Evolutionary conservation across 352 stramenopile genomes (phyloP).

Genomic region (Phytophthora citrophthora): DNA sequence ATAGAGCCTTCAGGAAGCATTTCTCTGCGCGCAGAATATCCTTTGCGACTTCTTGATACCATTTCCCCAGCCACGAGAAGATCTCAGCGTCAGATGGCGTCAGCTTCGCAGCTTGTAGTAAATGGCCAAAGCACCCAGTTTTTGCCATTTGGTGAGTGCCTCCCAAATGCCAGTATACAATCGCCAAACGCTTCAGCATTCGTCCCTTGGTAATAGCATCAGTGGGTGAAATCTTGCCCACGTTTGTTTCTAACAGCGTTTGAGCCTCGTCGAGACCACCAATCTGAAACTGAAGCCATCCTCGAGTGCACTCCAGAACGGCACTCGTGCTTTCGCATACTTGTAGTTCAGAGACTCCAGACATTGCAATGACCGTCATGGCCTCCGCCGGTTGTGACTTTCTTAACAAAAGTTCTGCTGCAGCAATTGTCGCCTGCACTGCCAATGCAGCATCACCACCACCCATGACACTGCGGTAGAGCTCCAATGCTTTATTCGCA

Average conservation of each 20-base stretch:
- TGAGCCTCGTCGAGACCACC: conserved; percentile 45
- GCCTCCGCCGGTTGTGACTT: conserved; percentile 43
- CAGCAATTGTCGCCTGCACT: conserved; percentile 46
- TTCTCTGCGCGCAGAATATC: conserved; percentile 83
- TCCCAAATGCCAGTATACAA: conserved; percentile 79
- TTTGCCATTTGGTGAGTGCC: conserved; percentile 61
- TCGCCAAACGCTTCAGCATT: conserved; percentile 72
- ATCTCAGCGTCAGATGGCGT: conserved; percentile 67
- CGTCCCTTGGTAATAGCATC: conserved; percentile 33
- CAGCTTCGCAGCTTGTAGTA: conserved; percentile 81
- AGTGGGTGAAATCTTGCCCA: conserved; percentile 29
- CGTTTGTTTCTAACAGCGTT: conserved; percentile 44
- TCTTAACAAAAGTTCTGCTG: conserved; percentile 52
- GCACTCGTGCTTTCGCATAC: conserved; percentile 20
- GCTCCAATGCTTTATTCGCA: conserved; percentile 49
- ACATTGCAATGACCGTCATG: conserved; percentile 24
- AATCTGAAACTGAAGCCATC: conserved; percentile 59
- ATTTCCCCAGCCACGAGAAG: conserved; percentile 79
- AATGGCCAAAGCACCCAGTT: conserved; percentile 57
- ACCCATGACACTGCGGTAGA: conserved; percentile 44
- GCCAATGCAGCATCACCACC: conserved; percentile 26
- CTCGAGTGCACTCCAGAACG: conserved; percentile 38
- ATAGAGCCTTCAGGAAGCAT: conserved; percentile 85
- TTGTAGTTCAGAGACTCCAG: conserved; percentile 19
- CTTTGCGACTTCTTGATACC: conserved; percentile 66